A percentile compares a stretch with the other conserved stretches of the same genome.
phyloP scores from a whole-genome alignment of 1,284 basidiomycete genomes.

The Ceratobasidium theobromae region DNA sequence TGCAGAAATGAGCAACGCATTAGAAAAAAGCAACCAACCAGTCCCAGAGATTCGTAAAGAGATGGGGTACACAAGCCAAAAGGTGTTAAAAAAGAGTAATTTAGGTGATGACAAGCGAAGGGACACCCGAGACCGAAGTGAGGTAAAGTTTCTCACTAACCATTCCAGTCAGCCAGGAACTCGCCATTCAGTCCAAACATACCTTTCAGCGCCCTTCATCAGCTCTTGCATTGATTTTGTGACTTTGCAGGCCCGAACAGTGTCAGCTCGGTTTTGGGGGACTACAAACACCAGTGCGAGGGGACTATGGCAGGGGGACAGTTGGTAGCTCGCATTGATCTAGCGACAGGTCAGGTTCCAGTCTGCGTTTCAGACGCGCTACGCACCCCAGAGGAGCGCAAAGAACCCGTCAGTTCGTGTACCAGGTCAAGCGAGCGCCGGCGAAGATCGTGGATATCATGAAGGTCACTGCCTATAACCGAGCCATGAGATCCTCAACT shows the following conservation, averaged over 20 bases:
- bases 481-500: constrained; percentile 7
- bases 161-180: constrained; percentile 18
- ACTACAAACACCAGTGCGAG: constrained; percentile 34
- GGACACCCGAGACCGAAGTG: constrained; percentile 54
- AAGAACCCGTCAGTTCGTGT: constrained; percentile 59
- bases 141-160: constrained; percentile 42
- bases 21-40: background rate
- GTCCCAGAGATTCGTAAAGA: background rate
- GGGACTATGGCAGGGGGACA: constrained; percentile 35
- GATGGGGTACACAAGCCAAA: background rate
- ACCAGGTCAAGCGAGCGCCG: constrained; percentile 64
- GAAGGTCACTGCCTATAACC: constrained; percentile 44
- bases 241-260: constrained; percentile 39
- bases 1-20: constrained; percentile 14
- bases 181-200: constrained; percentile 35
- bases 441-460: constrained; percentile 66
- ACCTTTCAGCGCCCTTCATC: constrained; percentile 53
- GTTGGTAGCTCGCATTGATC: constrained; percentile 36
- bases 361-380: constrained; percentile 10
- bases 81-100: constrained; percentile 25
- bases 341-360: background rate
- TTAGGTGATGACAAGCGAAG: constrained; percentile 59
- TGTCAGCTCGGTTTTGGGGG: constrained; percentile 41
- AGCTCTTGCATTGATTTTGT: constrained; percentile 44
- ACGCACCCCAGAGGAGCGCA: constrained; percentile 62